Evolutionary conservation across 2,329 filamentous ascomycete species (phyloP), one percentile per base, ranked within the genome.

Genomic region (Pestalotiopsis sp.): DNA sequence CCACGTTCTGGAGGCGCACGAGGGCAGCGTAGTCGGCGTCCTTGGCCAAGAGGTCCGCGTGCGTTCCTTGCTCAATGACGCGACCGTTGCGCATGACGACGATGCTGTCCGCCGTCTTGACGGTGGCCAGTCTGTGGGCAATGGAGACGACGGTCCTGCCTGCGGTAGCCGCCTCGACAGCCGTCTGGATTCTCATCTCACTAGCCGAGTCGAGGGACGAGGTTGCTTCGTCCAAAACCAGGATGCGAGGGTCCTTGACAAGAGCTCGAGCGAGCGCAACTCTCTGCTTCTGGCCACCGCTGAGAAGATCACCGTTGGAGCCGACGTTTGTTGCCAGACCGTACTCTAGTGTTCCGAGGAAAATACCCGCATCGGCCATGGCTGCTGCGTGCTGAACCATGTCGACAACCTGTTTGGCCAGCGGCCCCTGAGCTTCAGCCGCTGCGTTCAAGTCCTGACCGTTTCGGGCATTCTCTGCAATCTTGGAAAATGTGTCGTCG

Each of bases 141-240:
- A 92, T 91, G 10, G 88, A 84, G 66, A 93, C 87, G 0, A 89
- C 90, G 0, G 90, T 92, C n/a, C 89, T 73, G 1, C 75, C 76
- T 1, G 55, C 59, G 4, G 75, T 68, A 70, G 80, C 70, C 73
- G 74, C 64, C 71, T 80, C 76, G n/a, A 82, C 75, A 1, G 74
- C 76, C 2, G 65, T 63, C 70, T 84, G 81, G 24, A 86, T 83
- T 7, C 79, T 75, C 44, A 77, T 77, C 72, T 86, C 84, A 68
- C 81, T 84, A 14, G 79, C 80, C 4, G 83, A 83, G 70, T 86
- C 84, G 11, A 86, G 78, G 4, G 84, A 80, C 30, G 82, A 82
- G 4, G 84, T 86, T 6, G 84, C 84, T 71, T 86, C 84, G 65
- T 86, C 85, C 0, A 86, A 72, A 4, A 86, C 75, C 10, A 86